Conservation (phyloP, 2,329 filamentous ascomycete species). For the Colletotrichum sp. region DNA sequence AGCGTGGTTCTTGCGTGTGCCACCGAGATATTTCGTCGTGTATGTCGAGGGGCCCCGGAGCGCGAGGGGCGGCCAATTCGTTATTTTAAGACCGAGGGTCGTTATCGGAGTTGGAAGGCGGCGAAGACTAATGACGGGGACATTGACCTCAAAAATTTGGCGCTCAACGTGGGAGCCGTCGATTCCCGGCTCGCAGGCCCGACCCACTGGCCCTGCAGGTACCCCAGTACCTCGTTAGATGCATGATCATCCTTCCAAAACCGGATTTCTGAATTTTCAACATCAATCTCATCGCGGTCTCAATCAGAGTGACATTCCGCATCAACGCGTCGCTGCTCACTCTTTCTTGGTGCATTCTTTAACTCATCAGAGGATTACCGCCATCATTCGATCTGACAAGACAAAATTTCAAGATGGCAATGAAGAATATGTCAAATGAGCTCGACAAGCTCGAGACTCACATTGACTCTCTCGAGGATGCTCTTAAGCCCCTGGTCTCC, state of each 20-base stretch:
- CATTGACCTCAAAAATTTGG: conserved; percentile 17
- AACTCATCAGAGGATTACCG: not conserved
- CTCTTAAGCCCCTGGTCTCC: conserved; percentile 75
- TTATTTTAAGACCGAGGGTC: not conserved
- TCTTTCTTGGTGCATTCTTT: not conserved
- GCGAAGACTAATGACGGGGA: conserved; percentile 12
- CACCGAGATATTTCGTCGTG: not conserved
- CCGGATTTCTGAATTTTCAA: conserved; percentile 19
- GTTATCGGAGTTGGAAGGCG: conserved; percentile 25
- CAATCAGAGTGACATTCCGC: not conserved
- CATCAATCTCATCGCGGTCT: not conserved
- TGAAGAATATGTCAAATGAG: conserved; percentile 66
- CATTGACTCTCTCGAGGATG: conserved; percentile 78
- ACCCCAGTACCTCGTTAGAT: conserved; percentile 6
- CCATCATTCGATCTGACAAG: not conserved
- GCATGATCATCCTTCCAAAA: conserved; percentile 6
- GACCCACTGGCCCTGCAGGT: not conserved
- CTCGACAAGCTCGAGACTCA: conserved; percentile 78
- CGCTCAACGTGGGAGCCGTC: conserved; percentile 5
- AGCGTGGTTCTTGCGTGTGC: not conserved
- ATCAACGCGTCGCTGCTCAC: not conserved
- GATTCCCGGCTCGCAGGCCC: conserved; percentile 4
- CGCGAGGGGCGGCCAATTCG: not conserved
- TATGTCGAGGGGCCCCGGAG: not conserved
- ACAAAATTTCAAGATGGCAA: conserved; percentile 35